These are phyloP conservation scores for Herpotrichia juniperi DNA, from an alignment of 2,329 filamentous ascomycete genomes.

Conservation along the genomic window DNA sequence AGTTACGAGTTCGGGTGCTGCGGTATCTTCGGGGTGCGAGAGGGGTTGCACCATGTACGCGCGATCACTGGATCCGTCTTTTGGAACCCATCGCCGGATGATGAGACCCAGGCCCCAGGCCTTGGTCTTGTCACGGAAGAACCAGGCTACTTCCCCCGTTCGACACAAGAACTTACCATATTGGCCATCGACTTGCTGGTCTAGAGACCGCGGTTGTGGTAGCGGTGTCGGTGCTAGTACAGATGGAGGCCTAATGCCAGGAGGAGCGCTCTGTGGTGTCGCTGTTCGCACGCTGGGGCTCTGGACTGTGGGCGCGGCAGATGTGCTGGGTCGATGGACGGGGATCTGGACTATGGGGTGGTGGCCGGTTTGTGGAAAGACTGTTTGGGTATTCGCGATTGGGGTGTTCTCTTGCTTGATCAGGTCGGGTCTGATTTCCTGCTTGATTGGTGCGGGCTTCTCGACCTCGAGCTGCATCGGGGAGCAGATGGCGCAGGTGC, in stretches of 20 bases:
- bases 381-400: constrained; percentile 6
- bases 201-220: constrained; percentile 47
- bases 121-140: constrained; percentile 50
- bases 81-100: constrained; percentile 50
- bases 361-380: constrained; percentile 8
- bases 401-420: constrained; percentile 37
- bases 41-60: constrained; percentile 56
- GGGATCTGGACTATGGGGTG: constrained; percentile 36
- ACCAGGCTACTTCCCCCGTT: constrained; percentile 64
- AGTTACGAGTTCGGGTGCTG: constrained; percentile 50
- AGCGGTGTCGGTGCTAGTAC: constrained; percentile 44
- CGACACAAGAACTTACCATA: constrained; percentile 58
- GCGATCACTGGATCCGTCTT: constrained; percentile 32
- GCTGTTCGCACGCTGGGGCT: constrained; percentile 28
- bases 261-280: constrained; percentile 14
- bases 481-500: constrained; percentile 63
- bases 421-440: constrained; percentile 27
- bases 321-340: constrained; percentile 23
- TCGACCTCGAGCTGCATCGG: constrained; percentile 57
- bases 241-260: constrained; percentile 29
- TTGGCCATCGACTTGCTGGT: constrained; percentile 57
- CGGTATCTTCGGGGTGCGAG: constrained; percentile 52
- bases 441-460: constrained; percentile 32
- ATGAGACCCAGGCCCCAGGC: constrained; percentile 63
- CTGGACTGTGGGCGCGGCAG: constrained; percentile 17